Base-by-base conservation (phyloP, 2,329 filamentous ascomycete species). In the Colletotrichum neosansevieriae region DNA sequence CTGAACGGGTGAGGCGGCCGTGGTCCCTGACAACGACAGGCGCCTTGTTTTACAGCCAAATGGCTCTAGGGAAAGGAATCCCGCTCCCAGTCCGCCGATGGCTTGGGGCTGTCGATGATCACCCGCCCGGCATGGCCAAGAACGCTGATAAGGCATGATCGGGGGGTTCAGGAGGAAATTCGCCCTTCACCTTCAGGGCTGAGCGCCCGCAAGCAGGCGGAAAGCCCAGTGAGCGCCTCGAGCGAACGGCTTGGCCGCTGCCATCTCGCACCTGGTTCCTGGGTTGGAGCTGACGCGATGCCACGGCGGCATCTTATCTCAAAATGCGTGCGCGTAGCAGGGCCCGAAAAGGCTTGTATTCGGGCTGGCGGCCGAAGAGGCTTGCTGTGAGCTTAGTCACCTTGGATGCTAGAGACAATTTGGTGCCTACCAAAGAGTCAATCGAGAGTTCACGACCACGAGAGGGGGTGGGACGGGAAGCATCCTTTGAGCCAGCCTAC, bases 251-350 rank as follows among this genome's bases (percentile, higher is more conserved):
- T 54, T 65, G 54, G 61, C 54, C 51, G 32, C 12, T 54, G n/a
- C 10, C 36, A 12, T 38, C 36, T 38, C 36, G n/a, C 58, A 21
- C 36, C 59, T 64, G 44, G 45, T 15, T 50, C 45, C 51, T 19
- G 42, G 24, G 45, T 24, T 38, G 53, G 24, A 13, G 38, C 58
- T 44, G 13, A 54, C 38, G 45, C 45, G 47, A 62, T 51, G 49
- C n/a, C 32, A 51, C 60, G 60, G 51, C 64, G 60, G 59, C 64
- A 53, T 67, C 53, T 67, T 64, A 64, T 67, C 64, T 63, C 36
- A 58, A 17, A 53, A n/a, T 47, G 58, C 11, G 53, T 24, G 13
- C 13, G 38, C 40, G 50, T 11, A 3, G 15, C 11, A 49, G 51
- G 12, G 45, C 29, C n/a, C 15, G 38, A 24, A 40, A 21, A 40